phyloP scores from a whole-genome alignment of 768 basidiomycete genomes.

The Harrya chromipes region DNA sequence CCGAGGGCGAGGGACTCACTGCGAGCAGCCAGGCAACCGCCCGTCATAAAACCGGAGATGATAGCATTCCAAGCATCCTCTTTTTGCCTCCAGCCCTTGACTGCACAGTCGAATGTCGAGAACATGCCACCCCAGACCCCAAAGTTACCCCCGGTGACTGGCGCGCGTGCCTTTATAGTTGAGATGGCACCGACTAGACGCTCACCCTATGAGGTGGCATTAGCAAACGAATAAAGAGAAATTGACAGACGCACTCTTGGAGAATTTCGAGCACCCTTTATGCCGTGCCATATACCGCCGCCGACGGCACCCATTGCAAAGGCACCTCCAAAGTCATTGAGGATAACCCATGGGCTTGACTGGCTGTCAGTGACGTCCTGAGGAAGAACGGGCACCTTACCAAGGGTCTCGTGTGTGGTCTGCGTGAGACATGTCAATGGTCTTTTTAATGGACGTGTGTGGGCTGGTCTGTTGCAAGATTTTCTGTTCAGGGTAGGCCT shows the following conservation, averaged over 20 bases:
- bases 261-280: constrained; percentile 96
- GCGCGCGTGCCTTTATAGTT: constrained; percentile 96
- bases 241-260: constrained; percentile 62
- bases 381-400: constrained; percentile 37
- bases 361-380: constrained; percentile 2
- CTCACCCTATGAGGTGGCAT: constrained; percentile 65
- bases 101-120: constrained; percentile 96
- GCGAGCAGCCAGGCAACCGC: constrained; percentile 90
- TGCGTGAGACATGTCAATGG: constrained; percentile 68
- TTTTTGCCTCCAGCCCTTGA: constrained; percentile 95
- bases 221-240: background rate
- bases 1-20: constrained; percentile 53
- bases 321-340: constrained; percentile 97
- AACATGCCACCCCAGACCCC: constrained; percentile 98
- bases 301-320: constrained; percentile 98
- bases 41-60: constrained; percentile 97
- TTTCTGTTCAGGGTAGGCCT: constrained; percentile 33
- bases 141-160: constrained; percentile 97
- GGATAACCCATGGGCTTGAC: constrained; percentile 92
- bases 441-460: background rate
- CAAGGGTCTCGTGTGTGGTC: constrained; percentile 95
- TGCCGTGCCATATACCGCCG: constrained; percentile 98
- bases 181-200: constrained; percentile 91
- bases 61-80: constrained; percentile 99
- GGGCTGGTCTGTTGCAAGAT: constrained; percentile 5